Base-by-base conservation (phyloP, 2,329 filamentous ascomycete species). In the Westerdykella aurantiaca region DNA sequence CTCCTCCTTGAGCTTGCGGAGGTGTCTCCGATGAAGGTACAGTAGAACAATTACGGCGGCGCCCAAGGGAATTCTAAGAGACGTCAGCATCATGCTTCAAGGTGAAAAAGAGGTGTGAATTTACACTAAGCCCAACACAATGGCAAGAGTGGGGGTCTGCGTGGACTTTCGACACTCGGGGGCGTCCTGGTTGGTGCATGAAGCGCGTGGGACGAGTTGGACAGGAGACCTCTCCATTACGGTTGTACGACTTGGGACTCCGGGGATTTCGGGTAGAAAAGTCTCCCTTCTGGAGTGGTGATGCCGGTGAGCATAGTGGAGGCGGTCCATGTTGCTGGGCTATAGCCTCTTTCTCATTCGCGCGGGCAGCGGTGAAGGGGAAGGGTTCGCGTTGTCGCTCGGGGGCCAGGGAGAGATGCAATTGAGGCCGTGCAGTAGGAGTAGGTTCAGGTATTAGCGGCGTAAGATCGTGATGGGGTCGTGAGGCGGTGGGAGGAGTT, bases 1-100 rank as follows among this genome's bases (percentile, higher is more conserved):
- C 69, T 98, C 93, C 46, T 76, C 71, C 43, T 75, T 74, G 50
- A 88, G 75, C 58, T 81, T 88, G 63, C 78, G 81, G 33, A 86
- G 70, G 58, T 88, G 85, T 64, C 88, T 79, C 41, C 88, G 81
- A 63, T 96, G 90, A 31, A 98, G 77, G 60, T 82, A 84, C 51
- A 90, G 60, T 33, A 96, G 72, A 1, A 88, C 78, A 38, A 81
- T 62, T 1, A 85, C 64, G 16, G 86, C 83, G 48, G 79, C 71
- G 23, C 82, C 72, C 38, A 95, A 61, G 1, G 93, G 90, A 42
- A 97, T 81, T 34, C 90, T 96, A 56, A 11, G 25, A 17, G 38
- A 3, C 6, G 37, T 67, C 52, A 67, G 64, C 56, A 39, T 10
- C n/a, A 14, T 39, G 25, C 43, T 6, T 1, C 25, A n/a, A 33